Evolutionary conservation across 768 basidiomycete genomes (phyloP).

Genomic region (Hygrocybe punicea): DNA sequence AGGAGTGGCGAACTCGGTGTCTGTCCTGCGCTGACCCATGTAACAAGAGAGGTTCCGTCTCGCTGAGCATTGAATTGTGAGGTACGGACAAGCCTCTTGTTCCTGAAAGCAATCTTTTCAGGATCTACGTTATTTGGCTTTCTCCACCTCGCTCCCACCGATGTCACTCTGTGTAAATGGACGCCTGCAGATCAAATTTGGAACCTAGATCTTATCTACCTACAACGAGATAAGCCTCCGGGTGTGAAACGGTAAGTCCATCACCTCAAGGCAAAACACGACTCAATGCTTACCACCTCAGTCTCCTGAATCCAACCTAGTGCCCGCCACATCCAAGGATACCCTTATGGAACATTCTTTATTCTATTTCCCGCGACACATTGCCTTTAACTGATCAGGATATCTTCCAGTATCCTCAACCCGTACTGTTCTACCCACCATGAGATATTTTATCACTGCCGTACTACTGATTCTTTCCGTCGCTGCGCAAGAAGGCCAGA

Average conservation of each 20-base stretch:
- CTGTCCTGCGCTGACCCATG: slow-evolving; percentile 1
- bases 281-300: slow-evolving; percentile 16
- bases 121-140: background rate
- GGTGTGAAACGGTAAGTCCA: slow-evolving; percentile 14
- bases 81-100: too few relatives aligned
- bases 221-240: background rate
- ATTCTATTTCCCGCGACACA: background rate
- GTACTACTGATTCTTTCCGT: slow-evolving; percentile 23
- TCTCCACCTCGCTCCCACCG: background rate
- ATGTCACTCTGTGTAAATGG: background rate
- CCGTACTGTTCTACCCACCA: slow-evolving; percentile 5
- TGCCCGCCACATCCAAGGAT: background rate
- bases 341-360: background rate
- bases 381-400: background rate
- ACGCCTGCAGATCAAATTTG: background rate
- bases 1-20: background rate
- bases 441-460: slow-evolving; percentile 15
- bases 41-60: slow-evolving; percentile 31
- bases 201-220: too few relatives aligned
- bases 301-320: background rate
- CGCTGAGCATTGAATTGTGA: slow-evolving; percentile 11
- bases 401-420: background rate
- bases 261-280: slow-evolving; percentile 54
- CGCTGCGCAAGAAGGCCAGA: slow-evolving; percentile 46
- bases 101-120: background rate